A percentile compares a stretch with the other conserved stretches of the same genome.
phyloP scores from a whole-genome alignment of 805 yeast species.

The Cyberlindnera americana region DNA sequence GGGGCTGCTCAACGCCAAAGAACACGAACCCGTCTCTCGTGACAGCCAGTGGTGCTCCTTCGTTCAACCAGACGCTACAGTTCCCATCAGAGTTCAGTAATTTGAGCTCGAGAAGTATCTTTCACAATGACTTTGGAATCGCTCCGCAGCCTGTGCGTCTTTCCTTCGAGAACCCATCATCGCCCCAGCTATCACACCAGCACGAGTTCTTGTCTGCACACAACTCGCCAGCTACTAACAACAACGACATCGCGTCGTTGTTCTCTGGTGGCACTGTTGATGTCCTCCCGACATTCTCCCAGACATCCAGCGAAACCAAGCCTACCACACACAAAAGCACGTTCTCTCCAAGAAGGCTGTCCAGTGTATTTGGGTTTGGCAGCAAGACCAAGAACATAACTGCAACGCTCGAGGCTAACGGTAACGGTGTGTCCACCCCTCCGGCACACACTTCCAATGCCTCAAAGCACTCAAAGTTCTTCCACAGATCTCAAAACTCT shows the following conservation, averaged over 20 bases:
- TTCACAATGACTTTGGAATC: constrained; percentile 19
- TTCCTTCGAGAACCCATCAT: constrained; percentile 17
- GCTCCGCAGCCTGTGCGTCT: constrained; percentile 13
- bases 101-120: constrained; percentile 18
- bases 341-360: constrained; percentile 31
- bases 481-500: constrained; percentile 15
- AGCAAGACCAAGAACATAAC: constrained; percentile 14
- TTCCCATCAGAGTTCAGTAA: constrained; percentile 15
- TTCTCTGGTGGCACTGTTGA: constrained; percentile 24
- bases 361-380: constrained; percentile 29
- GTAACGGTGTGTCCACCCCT: neutral
- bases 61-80: constrained; percentile 6
- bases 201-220: constrained; percentile 23
- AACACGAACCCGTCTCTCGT: constrained; percentile 4
- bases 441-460: constrained; percentile 1
- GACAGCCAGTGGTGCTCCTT: constrained; percentile 2
- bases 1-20: constrained; percentile 9
- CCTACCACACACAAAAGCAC: constrained; percentile 10
- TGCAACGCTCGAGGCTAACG: constrained; percentile 1
- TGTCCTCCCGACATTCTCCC: constrained; percentile 6
- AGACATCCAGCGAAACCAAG: constrained; percentile 7
- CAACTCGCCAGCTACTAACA: constrained; percentile 21
- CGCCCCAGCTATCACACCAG: constrained; percentile 20
- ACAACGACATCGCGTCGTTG: constrained; percentile 23
- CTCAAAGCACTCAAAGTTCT: constrained; percentile 25